Evolutionary conservation across 148 eudicot genomes (phyloP).

Genomic region (Fallopia convolvulus): DNA sequence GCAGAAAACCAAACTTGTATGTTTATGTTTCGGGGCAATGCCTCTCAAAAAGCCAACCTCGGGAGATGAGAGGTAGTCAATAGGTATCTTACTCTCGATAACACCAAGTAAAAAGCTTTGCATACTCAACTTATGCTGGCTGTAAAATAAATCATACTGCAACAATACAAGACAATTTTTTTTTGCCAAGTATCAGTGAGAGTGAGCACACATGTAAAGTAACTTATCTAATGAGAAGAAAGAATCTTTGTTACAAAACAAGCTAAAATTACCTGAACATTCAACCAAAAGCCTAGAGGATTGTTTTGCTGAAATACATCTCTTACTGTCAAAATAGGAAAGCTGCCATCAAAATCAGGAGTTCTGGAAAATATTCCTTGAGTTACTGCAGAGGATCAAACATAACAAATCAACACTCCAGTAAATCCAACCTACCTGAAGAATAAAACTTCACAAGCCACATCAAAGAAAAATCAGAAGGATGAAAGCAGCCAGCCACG

Average conservation of each 20-base stretch:
- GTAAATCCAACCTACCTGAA: conserved; percentile 1
- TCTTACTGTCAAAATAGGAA: not conserved
- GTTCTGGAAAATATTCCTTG: conserved; percentile 13
- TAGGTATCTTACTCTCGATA: conserved; percentile 28
- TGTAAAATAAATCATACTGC: conserved; percentile 77
- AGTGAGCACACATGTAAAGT: not conserved
- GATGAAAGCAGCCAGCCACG: not conserved
- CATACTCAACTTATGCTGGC: conserved; percentile 64
- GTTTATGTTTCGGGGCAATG: conserved; percentile 19
- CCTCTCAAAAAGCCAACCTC: conserved; percentile 68
- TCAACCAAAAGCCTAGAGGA: conserved; percentile 15
- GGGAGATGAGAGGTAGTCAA: conserved; percentile 75
- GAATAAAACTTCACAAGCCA: not conserved
- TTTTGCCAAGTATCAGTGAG: not conserved
- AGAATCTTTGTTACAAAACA: not conserved
- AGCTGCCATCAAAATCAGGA: conserved; percentile 1
- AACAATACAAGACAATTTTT: conserved; percentile 3
- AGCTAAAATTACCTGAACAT: conserved; percentile 9
- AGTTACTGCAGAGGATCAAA: conserved; percentile 7
- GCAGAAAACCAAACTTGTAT: conserved; percentile 49
- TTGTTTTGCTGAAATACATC: not conserved
- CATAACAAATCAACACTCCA: not conserved
- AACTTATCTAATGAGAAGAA: not conserved
- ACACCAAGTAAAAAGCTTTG: conserved; percentile 47
- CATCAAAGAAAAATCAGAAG: not conserved